Conservation (phyloP, 257 asterid species). For the Handroanthus guayacan region DNA sequence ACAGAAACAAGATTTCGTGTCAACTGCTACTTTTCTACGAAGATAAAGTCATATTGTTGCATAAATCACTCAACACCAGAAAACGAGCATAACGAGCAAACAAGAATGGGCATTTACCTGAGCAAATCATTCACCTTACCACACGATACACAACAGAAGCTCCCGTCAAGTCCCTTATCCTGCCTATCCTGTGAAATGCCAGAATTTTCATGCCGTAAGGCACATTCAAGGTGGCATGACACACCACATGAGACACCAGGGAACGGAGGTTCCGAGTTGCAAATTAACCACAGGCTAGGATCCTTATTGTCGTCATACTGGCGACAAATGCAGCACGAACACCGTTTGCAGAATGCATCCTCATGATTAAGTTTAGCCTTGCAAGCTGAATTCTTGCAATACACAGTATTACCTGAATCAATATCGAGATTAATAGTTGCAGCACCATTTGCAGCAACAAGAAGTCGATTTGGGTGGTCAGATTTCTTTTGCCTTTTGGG, state of each 20-base stretch:
- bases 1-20: neutral
- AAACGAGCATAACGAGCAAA: neutral
- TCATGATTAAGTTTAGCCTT: conserved; percentile 61
- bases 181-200: conserved; percentile 56
- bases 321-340: conserved; percentile 83
- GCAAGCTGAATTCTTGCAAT: conserved; percentile 78
- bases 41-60: too few relatives aligned
- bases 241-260: conserved; percentile 66
- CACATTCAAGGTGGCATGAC: conserved; percentile 90
- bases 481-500: conserved; percentile 66
- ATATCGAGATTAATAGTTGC: conserved; percentile 26
- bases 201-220: conserved; percentile 62
- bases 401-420: conserved; percentile 40
- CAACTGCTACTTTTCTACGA: neutral
- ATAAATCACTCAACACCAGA: neutral
- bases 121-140: conserved; percentile 79
- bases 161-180: conserved; percentile 73
- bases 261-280: conserved; percentile 68
- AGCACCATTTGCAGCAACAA: conserved; percentile 31
- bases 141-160: conserved; percentile 74
- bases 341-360: conserved; percentile 74
- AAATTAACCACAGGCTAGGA: conserved; percentile 81
- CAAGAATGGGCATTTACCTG: conserved; percentile 52
- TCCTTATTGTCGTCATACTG: conserved; percentile 86
- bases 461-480: conserved; percentile 38